phyloP scores from a whole-genome alignment of 192 early-diverging fungal genomes.

The Backusella circina region DNA sequence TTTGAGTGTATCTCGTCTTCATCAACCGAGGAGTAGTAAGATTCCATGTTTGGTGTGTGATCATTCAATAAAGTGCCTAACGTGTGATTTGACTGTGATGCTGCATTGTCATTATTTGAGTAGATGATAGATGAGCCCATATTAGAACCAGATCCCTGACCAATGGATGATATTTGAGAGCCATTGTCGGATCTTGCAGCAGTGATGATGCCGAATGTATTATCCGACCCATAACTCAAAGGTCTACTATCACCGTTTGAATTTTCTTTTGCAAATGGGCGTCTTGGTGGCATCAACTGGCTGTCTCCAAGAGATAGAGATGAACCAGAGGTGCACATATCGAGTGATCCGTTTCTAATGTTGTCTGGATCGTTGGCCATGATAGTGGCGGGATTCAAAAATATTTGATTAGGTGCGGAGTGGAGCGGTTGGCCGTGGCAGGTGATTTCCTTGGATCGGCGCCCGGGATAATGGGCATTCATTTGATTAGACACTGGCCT shows the following conservation, averaged over 20 bases:
- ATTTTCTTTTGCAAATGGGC: not conserved
- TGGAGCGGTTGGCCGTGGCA: not conserved
- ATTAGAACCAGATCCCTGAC: not conserved
- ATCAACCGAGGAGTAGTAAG: not conserved
- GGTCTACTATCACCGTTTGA: not conserved
- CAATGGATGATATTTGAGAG: not conserved
- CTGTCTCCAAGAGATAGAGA: not conserved
- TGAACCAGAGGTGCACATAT: not conserved
- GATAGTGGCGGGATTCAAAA: not conserved
- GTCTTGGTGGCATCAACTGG: not conserved
- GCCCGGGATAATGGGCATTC: not conserved
- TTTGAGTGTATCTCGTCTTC: not conserved
- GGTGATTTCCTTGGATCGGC: slow-evolving; percentile 5
- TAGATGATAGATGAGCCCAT: not conserved
- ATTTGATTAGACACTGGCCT: not conserved
- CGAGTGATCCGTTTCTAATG: not conserved
- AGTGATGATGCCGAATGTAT: not conserved
- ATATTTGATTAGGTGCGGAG: not conserved
- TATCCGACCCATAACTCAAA: slow-evolving; percentile 1
- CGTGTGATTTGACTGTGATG: not conserved
- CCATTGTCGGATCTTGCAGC: not conserved
- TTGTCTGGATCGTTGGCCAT: not conserved
- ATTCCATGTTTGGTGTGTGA: not conserved
- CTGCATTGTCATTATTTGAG: not conserved
- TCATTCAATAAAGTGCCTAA: not conserved